Evolutionary conservation across 345 rosid genomes (phyloP), one percentile per base, ranked within the genome.

Genomic region (Arabidopsis suecica): DNA sequence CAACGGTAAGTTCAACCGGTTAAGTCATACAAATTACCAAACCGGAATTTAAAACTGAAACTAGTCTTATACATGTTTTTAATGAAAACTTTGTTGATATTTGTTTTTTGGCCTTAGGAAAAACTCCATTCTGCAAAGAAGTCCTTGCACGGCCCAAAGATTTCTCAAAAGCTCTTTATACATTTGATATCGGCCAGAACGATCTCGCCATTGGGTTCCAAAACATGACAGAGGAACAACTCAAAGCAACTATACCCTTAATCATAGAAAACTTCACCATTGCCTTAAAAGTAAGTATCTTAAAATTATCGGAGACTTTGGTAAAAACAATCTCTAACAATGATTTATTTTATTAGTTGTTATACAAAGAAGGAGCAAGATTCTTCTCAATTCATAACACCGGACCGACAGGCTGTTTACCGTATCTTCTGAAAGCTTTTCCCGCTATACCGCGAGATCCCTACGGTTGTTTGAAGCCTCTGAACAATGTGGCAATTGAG

Each of bases 371-470:
- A 86, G 95, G 93, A 41, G 96, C 94, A 59, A 90, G 93, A 76
- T 76, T 79, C 73, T 93, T 87, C 85, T 86, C 90, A 88, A 82
- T 93, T 59, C 96, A 93, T 71, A 93, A 88, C 79, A 88, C 94
- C 0, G 89, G 95, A 22, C 95, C 98, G 36, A 25, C 90, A 1
- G 95, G 98, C 20, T 90, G 91, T 83, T 84, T 86, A 86, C 95
- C 89, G 0, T 85, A 84, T 12, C 79, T 81, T 76, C 67, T 85
- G 18, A 77, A 71, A 77, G 40, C 80, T 9, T 77, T 64, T 57
- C 45, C 76, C 2, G 40, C 65, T 48, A 57, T 40, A 38, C 68
- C 55, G 13, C 71, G 72, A 70, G 88, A 90, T 72, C 72, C 7
- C 57, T 80, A 69, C 30, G 91, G 95, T 60, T 93, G 96, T 69